phyloP scores from a whole-genome alignment of 495 filamentous ascomycete species.

The Penicillium parvum region DNA sequence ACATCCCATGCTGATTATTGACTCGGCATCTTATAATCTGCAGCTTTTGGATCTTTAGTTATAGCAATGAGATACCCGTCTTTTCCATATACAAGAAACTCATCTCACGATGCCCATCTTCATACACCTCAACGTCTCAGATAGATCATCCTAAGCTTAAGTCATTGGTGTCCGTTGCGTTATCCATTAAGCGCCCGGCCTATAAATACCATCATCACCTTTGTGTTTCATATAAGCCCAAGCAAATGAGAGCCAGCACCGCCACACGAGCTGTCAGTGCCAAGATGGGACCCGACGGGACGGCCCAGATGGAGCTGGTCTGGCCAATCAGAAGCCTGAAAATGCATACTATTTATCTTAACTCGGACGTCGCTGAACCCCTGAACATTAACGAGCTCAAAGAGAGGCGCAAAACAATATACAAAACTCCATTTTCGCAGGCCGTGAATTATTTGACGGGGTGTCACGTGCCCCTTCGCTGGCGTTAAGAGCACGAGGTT shows the following conservation, averaged over 20 bases:
- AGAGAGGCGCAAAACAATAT: background rate
- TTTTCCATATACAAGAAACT: background rate
- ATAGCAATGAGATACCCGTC: background rate
- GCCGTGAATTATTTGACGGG: background rate
- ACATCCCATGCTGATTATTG: background rate
- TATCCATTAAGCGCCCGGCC: background rate
- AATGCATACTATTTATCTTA: background rate
- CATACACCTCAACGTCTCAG: background rate
- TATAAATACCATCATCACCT: no score
- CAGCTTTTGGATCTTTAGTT: background rate
- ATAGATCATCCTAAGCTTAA: no score
- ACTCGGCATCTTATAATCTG: background rate
- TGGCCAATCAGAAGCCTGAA: background rate
- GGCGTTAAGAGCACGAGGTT: background rate
- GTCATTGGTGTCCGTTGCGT: background rate
- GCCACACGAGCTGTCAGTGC: conserved; percentile 1
- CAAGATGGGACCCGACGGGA: background rate
- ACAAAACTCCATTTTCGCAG: background rate
- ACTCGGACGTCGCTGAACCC: background rate
- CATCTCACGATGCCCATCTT: background rate
- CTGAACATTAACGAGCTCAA: background rate
- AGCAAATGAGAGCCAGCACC: background rate
- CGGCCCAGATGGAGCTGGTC: background rate
- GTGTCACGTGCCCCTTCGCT: background rate
- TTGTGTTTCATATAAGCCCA: background rate